A percentile compares a stretch with the other conserved stretches of the same genome.
Evolutionary conservation across 1,284 basidiomycete species (phyloP).

Genomic region (Ustilago loliicola): DNA sequence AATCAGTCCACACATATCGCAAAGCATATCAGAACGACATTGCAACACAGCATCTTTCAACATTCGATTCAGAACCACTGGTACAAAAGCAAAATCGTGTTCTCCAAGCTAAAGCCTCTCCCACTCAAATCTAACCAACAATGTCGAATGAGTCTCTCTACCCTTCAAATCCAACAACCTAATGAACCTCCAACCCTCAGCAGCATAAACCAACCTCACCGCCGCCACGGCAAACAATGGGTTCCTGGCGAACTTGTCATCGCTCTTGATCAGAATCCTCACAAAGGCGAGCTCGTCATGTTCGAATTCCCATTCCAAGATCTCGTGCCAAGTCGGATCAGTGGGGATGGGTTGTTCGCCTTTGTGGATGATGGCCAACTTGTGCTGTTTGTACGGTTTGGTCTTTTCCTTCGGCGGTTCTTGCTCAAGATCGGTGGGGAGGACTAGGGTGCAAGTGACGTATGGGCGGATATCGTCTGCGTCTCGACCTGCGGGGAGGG

Average conservation of each 20-base stretch:
- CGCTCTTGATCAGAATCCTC: conserved; percentile 62
- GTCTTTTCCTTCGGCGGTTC: conserved; percentile 61
- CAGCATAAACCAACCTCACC: conserved; percentile 40
- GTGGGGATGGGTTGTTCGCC: conserved; percentile 57
- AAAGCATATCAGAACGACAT: conserved; percentile 1
- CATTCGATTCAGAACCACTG: not conserved
- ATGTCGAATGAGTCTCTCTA: conserved; percentile 72
- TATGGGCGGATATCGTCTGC: conserved; percentile 62
- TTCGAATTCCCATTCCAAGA: conserved; percentile 58
- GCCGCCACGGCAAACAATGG: conserved; percentile 61
- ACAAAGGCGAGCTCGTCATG: conserved; percentile 60
- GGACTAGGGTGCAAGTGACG: conserved; percentile 62
- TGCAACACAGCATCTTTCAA: conserved; percentile 1
- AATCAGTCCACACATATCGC: conserved; percentile 2
- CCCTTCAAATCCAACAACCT: conserved; percentile 75
- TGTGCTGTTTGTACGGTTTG: conserved; percentile 55
- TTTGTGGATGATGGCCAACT: conserved; percentile 52
- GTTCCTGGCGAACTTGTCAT: conserved; percentile 61
- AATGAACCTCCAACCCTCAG: conserved; percentile 73
- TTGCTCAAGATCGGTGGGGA: conserved; percentile 36
- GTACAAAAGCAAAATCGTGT: not conserved
- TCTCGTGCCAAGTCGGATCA: conserved; percentile 59
- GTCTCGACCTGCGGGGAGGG: conserved; percentile 48
- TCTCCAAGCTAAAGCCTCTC: conserved; percentile 20
- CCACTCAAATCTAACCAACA: conserved; percentile 52